Conservation (phyloP, 148 eudicot species). For the Selenicereus undatus region DNA sequence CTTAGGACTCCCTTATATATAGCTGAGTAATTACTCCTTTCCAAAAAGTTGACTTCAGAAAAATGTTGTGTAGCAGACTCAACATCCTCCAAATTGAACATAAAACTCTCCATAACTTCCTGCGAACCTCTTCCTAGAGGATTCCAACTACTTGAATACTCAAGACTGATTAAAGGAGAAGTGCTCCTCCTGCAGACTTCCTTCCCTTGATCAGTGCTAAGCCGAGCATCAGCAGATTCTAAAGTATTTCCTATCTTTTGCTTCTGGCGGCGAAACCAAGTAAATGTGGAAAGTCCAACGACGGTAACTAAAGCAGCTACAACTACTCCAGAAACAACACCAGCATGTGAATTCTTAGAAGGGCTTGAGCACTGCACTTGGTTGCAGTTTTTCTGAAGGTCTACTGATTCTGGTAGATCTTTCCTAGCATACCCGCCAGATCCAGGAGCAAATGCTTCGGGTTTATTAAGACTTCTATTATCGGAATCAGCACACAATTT, state of each 20-base stretch:
- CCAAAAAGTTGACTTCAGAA: conserved; percentile 70
- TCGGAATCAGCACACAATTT: conserved; percentile 47
- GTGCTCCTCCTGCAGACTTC: conserved; percentile 60
- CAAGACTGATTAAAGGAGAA: conserved; percentile 74
- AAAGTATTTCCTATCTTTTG: conserved; percentile 67
- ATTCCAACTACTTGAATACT: conserved; percentile 85
- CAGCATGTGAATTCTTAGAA: conserved; percentile 34
- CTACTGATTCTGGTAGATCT: conserved; percentile 67
- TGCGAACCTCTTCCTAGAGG: conserved; percentile 69
- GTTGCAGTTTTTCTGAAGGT: conserved; percentile 42
- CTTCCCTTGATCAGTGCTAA: conserved; percentile 65
- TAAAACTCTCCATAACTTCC: conserved; percentile 64
- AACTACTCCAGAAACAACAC: conserved; percentile 43
- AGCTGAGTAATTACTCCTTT: conserved; percentile 74
- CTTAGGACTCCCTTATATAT: conserved; percentile 66
- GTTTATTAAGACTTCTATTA: conserved; percentile 29
- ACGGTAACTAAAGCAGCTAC: conserved; percentile 35
- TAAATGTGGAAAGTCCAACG: conserved; percentile 46
- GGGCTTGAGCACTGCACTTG: conserved; percentile 28
- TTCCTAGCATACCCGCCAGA: conserved; percentile 40
- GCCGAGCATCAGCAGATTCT: conserved; percentile 46
- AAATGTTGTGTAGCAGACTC: conserved; percentile 82
- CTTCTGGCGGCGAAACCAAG: conserved; percentile 65
- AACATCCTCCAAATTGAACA: conserved; percentile 75
- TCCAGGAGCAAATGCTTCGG: conserved; percentile 60